Evolutionary conservation across 371 early-diverging fungal genomes (phyloP), one percentile per base, ranked within the genome.

Genomic region (Dentiscutata heterogama): DNA sequence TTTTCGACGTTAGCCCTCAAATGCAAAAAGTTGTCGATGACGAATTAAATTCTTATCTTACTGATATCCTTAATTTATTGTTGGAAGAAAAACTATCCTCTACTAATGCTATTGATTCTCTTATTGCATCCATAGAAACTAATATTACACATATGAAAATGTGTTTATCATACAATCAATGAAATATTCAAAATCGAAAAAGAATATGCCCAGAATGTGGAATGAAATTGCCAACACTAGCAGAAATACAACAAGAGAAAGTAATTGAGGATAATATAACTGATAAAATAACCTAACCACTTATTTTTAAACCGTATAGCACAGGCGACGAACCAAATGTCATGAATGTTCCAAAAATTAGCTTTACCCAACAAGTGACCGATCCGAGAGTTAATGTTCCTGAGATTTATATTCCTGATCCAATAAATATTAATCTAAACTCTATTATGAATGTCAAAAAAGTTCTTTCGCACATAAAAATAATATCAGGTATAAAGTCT

Each of bases 131-230:
- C 25, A 8, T 39, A 67, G 71, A 10, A 51, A 16, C 71, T 14
- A 71, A 71, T 42, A 51, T 39, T 71, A 71, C 5, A 14, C 6
- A 14, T 71, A 71, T 31, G 31, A 71, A 71, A 71, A 13, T 35
- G n/a, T 71, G 71, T 71, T 42, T 35, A n/a, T 39, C 20, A 13
- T 71, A n/a, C 46, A 46, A 71, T 71, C 20, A 50, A 71, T 6
- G 39, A 39, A 71, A 71, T 20, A 71, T 71, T 71, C 22, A 71
- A 20, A 71, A 71, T 71, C 6, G 72, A 71, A 71, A 71, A 71
- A 31, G 39, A 39, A 51, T 42, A 25, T 71, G 72, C 27, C 72
- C 72, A n/a, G 39, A 22, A n/a, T 71, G 72, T 27, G 39, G 27
- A 18, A 46, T n/a, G 35, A 18, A 27, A 46, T 51, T 71, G n/a